These are phyloP conservation scores for Atkinsonella texensis DNA, from an alignment of 2,329 filamentous ascomycete species.

Conservation along the genomic window DNA sequence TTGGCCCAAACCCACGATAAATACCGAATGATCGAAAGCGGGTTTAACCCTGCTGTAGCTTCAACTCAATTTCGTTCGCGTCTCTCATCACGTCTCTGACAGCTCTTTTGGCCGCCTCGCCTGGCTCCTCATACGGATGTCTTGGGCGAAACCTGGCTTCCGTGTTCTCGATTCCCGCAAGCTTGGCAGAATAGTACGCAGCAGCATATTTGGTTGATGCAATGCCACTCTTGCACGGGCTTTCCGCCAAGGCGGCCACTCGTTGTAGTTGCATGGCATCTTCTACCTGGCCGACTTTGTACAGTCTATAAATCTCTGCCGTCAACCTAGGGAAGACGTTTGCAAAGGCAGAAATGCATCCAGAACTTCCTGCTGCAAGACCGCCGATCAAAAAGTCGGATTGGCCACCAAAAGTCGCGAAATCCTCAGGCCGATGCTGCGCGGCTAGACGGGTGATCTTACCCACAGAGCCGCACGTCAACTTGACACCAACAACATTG, in stretches of 20 bases:
- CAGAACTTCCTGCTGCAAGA: constrained; percentile 43
- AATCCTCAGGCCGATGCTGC: constrained; percentile 38
- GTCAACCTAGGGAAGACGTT: constrained; percentile 49
- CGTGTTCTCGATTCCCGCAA: constrained; percentile 8
- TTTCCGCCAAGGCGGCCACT: constrained; percentile 8
- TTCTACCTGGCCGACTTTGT: not conserved
- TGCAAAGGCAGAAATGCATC: constrained; percentile 50
- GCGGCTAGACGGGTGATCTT: constrained; percentile 52
- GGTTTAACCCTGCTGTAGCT: not conserved
- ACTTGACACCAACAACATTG: constrained; percentile 59
- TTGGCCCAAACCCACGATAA: no score
- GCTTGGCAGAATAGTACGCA: constrained; percentile 5
- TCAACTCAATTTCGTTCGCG: constrained; percentile 4
- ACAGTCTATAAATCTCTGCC: constrained; percentile 6
- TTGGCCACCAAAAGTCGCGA: constrained; percentile 61
- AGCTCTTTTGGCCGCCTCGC: not conserved
- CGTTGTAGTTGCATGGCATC: constrained; percentile 6
- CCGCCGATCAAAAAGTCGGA: constrained; percentile 57
- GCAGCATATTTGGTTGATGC: constrained; percentile 7
- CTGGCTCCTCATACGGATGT: constrained; percentile 9
- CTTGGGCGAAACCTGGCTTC: constrained; percentile 7
- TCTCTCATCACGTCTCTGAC: constrained; percentile 3
- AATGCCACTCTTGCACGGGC: constrained; percentile 9
- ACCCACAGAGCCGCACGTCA: constrained; percentile 63
- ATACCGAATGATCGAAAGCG: not conserved